Evolutionary conservation across 2,329 filamentous ascomycete genomes (phyloP).

Genomic region (Gremmenia infestans): DNA sequence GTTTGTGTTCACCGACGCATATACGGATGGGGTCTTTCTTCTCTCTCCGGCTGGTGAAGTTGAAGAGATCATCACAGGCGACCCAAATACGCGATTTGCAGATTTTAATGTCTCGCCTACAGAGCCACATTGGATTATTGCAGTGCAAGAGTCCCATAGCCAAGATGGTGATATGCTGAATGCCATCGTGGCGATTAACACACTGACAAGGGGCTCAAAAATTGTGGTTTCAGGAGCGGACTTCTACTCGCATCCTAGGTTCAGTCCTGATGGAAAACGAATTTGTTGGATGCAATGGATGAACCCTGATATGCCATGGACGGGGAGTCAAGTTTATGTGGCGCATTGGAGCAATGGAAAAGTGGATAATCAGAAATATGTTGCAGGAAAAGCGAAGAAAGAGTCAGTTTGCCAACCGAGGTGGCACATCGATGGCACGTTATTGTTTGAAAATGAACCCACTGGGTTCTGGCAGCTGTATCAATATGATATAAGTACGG

Average conservation of each 20-base stretch:
- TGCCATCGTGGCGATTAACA: slow-evolving; percentile 29
- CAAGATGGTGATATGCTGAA: slow-evolving; percentile 27
- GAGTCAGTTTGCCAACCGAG: slow-evolving; percentile 45
- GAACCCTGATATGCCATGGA: slow-evolving; percentile 49
- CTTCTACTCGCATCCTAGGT: slow-evolving; percentile 48
- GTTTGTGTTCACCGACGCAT: slow-evolving; percentile 43
- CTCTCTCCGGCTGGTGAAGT: slow-evolving; percentile 36
- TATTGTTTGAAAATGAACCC: slow-evolving; percentile 45
- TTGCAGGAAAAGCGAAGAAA: slow-evolving; percentile 38
- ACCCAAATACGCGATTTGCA: slow-evolving; percentile 38
- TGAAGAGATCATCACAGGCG: slow-evolving; percentile 32
- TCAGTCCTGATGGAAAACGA: slow-evolving; percentile 41
- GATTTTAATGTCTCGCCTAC: slow-evolving; percentile 41
- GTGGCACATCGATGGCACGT: slow-evolving; percentile 44
- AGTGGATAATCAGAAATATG: slow-evolving; percentile 29
- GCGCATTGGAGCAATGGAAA: slow-evolving; percentile 38
- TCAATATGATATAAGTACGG: slow-evolving; percentile 29
- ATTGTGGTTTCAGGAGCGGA: slow-evolving; percentile 42
- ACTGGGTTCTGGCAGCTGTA: slow-evolving; percentile 45
- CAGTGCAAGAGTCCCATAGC: slow-evolving; percentile 48
- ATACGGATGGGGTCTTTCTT: slow-evolving; percentile 39
- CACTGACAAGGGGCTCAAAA: slow-evolving; percentile 30
- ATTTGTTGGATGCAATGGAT: slow-evolving; percentile 52
- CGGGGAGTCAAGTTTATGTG: slow-evolving; percentile 39
- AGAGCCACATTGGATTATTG: slow-evolving; percentile 39